A percentile compares a stretch with the other conserved stretches of the same genome.
Conservation (phyloP, 441 rosid genomes). For the Mallotus japonicus region DNA sequence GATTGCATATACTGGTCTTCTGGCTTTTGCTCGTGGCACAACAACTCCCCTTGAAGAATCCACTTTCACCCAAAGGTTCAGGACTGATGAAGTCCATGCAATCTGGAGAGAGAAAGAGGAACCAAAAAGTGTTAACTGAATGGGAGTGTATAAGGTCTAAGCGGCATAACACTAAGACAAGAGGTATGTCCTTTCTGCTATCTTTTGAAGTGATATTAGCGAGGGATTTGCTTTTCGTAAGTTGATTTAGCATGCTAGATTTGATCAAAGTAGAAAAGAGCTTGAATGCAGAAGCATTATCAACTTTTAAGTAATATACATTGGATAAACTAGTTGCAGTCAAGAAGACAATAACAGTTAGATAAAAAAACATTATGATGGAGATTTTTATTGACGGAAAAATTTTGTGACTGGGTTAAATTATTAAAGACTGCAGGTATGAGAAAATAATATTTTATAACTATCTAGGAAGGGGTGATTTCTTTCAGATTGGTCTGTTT, state of each 20-base stretch:
- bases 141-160: constrained; percentile 10
- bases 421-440: too few relatives aligned
- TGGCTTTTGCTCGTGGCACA: constrained; percentile 64
- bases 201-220: not conserved
- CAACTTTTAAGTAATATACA: not conserved
- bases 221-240: not conserved
- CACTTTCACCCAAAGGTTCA: constrained; percentile 84
- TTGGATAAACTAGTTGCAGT: not conserved
- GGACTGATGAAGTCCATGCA: constrained; percentile 90
- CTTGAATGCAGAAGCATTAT: not conserved
- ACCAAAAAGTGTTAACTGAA: constrained; percentile 6
- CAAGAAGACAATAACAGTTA: not conserved
- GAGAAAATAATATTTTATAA: too few relatives aligned
- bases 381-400: not conserved
- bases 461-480: too few relatives aligned
- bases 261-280: not conserved
- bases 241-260: not conserved
- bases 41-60: constrained; percentile 79
- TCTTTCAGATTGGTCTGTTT: too few relatives aligned
- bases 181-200: constrained; percentile 14
- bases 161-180: constrained; percentile 2
- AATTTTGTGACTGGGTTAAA: too few relatives aligned
- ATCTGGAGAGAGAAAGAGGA: constrained; percentile 76
- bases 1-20: constrained; percentile 92
- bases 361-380: not conserved